Evolutionary conservation across 2,329 filamentous ascomycete genomes (phyloP).

Genomic region (Sporothrix euskadiensis): DNA sequence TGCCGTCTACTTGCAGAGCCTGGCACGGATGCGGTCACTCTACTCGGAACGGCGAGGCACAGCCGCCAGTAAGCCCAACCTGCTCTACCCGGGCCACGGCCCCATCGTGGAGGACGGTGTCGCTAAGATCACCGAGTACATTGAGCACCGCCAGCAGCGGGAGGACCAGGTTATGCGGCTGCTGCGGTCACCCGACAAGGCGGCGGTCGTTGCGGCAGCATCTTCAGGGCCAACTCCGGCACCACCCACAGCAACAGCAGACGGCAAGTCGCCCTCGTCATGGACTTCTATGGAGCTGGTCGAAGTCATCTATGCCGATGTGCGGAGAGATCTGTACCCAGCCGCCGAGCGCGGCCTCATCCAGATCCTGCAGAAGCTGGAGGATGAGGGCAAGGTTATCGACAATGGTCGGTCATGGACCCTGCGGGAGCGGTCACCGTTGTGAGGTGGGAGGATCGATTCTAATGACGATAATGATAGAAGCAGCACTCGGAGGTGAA

Average conservation of each 20-base stretch:
- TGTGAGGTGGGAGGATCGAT: conserved; percentile 38
- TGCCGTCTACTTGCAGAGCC: conserved; percentile 58
- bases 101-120: conserved; percentile 72
- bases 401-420: conserved; percentile 46
- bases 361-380: conserved; percentile 78
- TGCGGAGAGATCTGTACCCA: conserved; percentile 71
- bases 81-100: conserved; percentile 87
- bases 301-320: conserved; percentile 79
- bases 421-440: conserved; percentile 45
- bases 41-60: conserved; percentile 66
- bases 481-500: not conserved
- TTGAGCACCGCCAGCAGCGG: conserved; percentile 74
- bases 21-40: conserved; percentile 60
- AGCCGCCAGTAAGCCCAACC: conserved; percentile 53
- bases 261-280: conserved; percentile 30
- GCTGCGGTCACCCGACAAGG: conserved; percentile 46
- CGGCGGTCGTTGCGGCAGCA: not conserved
- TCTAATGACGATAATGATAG: not conserved
- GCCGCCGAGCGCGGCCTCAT: conserved; percentile 75
- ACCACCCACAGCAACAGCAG: not conserved
- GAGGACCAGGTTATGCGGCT: conserved; percentile 75
- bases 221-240: not conserved
- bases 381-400: conserved; percentile 67
- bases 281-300: conserved; percentile 82
- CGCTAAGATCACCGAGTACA: conserved; percentile 76